Evolutionary conservation across 1,284 basidiomycete genomes (phyloP).

Genomic region (Leccinum cinnamomeum): DNA sequence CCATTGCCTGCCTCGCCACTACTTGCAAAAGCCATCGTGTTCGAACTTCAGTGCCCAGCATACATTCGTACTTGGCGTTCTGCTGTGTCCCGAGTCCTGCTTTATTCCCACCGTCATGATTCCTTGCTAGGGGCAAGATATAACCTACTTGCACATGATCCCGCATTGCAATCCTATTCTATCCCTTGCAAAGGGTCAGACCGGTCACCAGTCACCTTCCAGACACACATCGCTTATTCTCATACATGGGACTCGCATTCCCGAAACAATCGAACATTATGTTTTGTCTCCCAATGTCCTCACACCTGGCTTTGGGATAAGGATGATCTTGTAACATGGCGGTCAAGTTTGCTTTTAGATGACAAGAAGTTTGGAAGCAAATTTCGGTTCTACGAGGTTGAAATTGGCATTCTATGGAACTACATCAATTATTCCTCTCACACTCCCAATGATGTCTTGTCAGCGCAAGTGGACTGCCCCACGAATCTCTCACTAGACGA

Average conservation of each 20-base stretch:
- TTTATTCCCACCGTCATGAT: rapidly evolving
- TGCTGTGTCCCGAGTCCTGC: too few relatives aligned
- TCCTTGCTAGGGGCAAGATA: too few relatives aligned
- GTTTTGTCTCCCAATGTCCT: slow-evolving; percentile 14
- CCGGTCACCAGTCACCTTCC: slow-evolving; percentile 18
- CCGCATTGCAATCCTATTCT: slow-evolving; percentile 8
- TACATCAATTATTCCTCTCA: slow-evolving; percentile 32
- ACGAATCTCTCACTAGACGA: slow-evolving; percentile 41
- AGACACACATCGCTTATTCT: slow-evolving; percentile 40
- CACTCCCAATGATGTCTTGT: slow-evolving; percentile 43
- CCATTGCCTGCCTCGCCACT: too few relatives aligned
- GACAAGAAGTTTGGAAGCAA: too few relatives aligned
- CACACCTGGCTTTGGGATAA: too few relatives aligned
- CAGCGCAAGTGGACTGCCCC: slow-evolving; percentile 41
- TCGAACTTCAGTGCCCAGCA: too few relatives aligned
- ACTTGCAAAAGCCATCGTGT: too few relatives aligned
- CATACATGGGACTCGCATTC: slow-evolving; percentile 22
- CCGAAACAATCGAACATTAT: slow-evolving; percentile 38
- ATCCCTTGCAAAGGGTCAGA: not conserved
- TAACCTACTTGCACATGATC: slow-evolving; percentile 10
- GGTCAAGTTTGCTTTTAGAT: rapidly evolving
- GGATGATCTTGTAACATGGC: too few relatives aligned
- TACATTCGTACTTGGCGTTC: too few relatives aligned
- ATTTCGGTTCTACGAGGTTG: too few relatives aligned
- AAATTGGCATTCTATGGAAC: too few relatives aligned